Evolutionary conservation across 2,329 filamentous ascomycete species (phyloP).

Genomic region (Keithomyces neogunnii): DNA sequence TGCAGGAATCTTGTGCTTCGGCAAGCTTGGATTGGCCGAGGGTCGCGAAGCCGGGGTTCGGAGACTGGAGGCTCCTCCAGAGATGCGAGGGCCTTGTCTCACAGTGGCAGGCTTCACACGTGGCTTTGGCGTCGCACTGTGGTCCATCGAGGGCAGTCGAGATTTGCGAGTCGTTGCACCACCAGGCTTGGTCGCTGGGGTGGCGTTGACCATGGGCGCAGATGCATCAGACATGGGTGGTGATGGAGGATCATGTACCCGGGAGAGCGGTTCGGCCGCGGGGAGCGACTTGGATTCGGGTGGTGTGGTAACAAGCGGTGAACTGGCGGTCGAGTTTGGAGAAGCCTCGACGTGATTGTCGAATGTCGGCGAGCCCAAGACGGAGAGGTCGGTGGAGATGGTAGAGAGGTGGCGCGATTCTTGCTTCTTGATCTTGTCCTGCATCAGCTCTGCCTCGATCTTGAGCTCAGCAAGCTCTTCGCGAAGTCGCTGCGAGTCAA

Average conservation of each 20-base stretch:
- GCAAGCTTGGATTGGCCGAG: constrained; percentile 45
- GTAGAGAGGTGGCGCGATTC: constrained; percentile 48
- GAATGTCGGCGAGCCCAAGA: constrained; percentile 62
- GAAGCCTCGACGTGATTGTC: constrained; percentile 63
- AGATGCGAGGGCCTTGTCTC: constrained; percentile 28
- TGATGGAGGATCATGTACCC: constrained; percentile 77
- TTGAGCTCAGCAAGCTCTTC: constrained; percentile 90
- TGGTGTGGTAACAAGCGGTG: constrained; percentile 82
- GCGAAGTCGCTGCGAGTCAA: constrained; percentile 80
- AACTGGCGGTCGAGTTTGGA: constrained; percentile 79
- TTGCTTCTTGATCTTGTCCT: constrained; percentile 81
- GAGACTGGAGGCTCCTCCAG: constrained; percentile 36
- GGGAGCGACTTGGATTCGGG: constrained; percentile 60
- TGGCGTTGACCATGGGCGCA: constrained; percentile 44
- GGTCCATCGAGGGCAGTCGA: constrained; percentile 46
- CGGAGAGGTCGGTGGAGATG: constrained; percentile 54
- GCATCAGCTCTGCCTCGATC: constrained; percentile 88
- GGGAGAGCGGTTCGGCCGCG: constrained; percentile 49
- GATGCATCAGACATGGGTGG: constrained; percentile 89
- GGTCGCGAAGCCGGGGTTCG: constrained; percentile 37
- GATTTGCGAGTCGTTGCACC: constrained; percentile 31
- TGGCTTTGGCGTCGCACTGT: constrained; percentile 48
- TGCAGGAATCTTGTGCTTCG: constrained; percentile 42
- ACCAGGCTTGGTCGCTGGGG: constrained; percentile 32
- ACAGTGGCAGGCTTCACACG: constrained; percentile 36